A percentile compares a stretch with the other conserved stretches of the same genome.
phyloP scores from a whole-genome alignment of 768 basidiomycete species.

The Porpolomopsis calyptriformis region DNA sequence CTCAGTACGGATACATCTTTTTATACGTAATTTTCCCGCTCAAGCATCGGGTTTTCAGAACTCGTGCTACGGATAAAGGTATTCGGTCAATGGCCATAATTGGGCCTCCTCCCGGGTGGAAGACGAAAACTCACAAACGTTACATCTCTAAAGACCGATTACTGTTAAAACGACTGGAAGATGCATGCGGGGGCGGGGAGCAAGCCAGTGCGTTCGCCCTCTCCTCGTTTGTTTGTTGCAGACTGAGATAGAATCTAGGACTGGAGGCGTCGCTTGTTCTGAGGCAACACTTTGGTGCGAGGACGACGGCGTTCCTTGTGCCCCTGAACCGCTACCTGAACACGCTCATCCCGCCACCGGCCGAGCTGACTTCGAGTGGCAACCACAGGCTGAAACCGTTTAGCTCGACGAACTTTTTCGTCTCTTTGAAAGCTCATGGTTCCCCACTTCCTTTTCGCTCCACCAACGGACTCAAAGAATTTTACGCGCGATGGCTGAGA shows the following conservation, averaged over 20 bases:
- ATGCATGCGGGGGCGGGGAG: conserved; percentile 39
- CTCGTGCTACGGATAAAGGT: not conserved
- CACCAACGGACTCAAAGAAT: conserved; percentile 50
- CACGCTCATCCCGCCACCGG: conserved; percentile 67
- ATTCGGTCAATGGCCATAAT: not conserved
- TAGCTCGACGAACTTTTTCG: conserved; percentile 55
- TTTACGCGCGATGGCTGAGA: conserved; percentile 70
- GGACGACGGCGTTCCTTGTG: conserved; percentile 78
- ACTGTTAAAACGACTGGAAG: conserved; percentile 64
- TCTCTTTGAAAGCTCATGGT: conserved; percentile 61
- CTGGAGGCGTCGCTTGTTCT: conserved; percentile 54
- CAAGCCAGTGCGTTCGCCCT: conserved; percentile 36
- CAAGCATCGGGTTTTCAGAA: not conserved
- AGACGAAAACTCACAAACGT: conserved; percentile 66
- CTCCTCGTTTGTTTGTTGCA: conserved; percentile 8
- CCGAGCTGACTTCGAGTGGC: conserved; percentile 29
- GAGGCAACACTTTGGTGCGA: conserved; percentile 72
- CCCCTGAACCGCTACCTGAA: conserved; percentile 89
- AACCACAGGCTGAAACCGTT: conserved; percentile 56
- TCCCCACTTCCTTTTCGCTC: conserved; percentile 68
- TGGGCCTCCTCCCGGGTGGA: conserved; percentile 66
- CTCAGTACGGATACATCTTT: conserved; percentile 23
- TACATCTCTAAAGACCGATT: conserved; percentile 76
- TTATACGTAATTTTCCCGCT: conserved; percentile 3
- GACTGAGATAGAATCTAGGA: conserved; percentile 27